These are phyloP conservation scores for Monilinia vaccinii-corymbosi DNA, from an alignment of 2,329 filamentous ascomycete genomes.

Conservation along the genomic window DNA sequence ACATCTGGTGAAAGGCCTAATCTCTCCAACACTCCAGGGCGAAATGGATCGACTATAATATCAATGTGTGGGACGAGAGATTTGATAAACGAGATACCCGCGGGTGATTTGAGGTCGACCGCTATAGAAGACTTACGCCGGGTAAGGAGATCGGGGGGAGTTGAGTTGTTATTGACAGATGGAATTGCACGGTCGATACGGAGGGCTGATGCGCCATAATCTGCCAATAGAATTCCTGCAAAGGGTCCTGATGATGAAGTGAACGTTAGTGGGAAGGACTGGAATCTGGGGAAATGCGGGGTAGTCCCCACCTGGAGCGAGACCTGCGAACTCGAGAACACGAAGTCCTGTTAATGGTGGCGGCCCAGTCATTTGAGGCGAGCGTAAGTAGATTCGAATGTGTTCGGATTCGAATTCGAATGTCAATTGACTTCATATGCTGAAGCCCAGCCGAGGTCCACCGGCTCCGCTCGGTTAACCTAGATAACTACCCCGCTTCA, in stretches of 20 bases:
- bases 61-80: constrained; percentile 56
- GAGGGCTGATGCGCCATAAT: constrained; percentile 80
- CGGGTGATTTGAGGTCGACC: constrained; percentile 63
- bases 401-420: no score
- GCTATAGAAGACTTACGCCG: constrained; percentile 74
- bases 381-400: no score
- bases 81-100: constrained; percentile 57
- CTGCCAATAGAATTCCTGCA: constrained; percentile 77
- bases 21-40: constrained; percentile 81
- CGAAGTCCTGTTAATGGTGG: constrained; percentile 46
- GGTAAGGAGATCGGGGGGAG: constrained; percentile 59
- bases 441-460: no score
- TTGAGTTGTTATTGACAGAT: constrained; percentile 34
- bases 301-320: constrained; percentile 42
- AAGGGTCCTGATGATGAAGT: constrained; percentile 69
- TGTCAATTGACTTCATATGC: no score
- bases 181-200: constrained; percentile 65
- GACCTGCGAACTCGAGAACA: constrained; percentile 58
- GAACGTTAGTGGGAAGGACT: neutral
- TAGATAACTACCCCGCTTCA: no score
- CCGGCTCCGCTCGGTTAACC: no score
- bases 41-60: constrained; percentile 86
- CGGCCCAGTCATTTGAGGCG: constrained; percentile 19
- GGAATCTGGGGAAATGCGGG: constrained; percentile 33
- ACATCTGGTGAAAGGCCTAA: constrained; percentile 64